Evolutionary conservation across 2,329 filamentous ascomycete species (phyloP), one percentile per base, ranked within the genome.

Genomic region (Colletotrichum sp.): DNA sequence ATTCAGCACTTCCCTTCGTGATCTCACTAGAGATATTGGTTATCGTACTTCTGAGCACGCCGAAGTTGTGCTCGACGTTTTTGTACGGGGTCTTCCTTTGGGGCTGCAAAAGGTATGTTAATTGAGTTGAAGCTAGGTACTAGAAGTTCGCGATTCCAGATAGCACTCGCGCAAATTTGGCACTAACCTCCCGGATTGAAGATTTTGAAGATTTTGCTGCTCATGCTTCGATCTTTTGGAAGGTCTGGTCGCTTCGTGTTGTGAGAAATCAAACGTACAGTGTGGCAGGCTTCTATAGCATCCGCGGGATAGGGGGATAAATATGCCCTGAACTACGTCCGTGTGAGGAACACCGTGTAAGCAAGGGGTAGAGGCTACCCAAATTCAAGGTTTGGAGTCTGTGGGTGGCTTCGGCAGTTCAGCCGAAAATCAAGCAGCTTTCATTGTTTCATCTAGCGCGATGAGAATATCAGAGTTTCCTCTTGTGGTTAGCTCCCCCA

Each of bases 101-200:
- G 67, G 26, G 72, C 80, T 81, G 55, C 34, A 7, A 21, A 24
- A 21, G 4, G 10, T 21, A 52, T 1, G n/a, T 52, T 13, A 52
- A 52, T 21, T 24, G n/a, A 52, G 43, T 52, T 52, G 43, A 52
- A 24, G 10, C n/a, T n/a, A 13, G 43, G 43, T 0, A 1, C 21
- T 30, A 36, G 36, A n/a, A 38, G 28, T 30, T 75, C 56, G 30
- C 70, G 26, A 13, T 66, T 48, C 13, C n/a, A 5, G 5, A 8
- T 21, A 36, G 14, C 10, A 34, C 13, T 21, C 9, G 12, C 18
- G 55, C 16, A 30, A 26, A 9, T 14, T 34, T 18, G 14, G 13
- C 10, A 34, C 48, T 55, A 1, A 82, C 82, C 82, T 18, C 69
- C 74, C 8, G 82, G 82, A 9, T 82, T 84, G n/a, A 84, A 84